phyloP scores from a whole-genome alignment of 352 stramenopile species.

The Globisporangium cederbergense region DNA sequence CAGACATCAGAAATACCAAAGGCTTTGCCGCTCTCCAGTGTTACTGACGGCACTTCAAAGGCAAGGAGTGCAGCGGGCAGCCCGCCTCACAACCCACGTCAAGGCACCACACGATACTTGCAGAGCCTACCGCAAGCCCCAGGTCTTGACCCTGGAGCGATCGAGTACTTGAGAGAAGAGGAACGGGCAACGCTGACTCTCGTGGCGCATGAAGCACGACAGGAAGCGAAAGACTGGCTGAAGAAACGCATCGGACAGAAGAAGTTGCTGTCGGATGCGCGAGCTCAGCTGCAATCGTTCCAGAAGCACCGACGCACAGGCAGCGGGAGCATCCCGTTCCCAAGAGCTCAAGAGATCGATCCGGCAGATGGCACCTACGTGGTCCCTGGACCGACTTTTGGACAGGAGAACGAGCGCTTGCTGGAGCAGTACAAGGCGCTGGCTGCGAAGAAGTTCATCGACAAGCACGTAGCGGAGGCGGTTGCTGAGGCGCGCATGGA shows the following conservation, averaged over 20 bases:
- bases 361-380: background rate
- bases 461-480: constrained; percentile 69
- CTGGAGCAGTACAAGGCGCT: constrained; percentile 48
- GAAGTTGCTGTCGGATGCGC: constrained; percentile 67
- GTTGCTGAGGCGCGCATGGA: constrained; percentile 54
- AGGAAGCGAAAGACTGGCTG: constrained; percentile 67
- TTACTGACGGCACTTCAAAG: background rate
- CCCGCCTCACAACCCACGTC: constrained; percentile 6
- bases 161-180: constrained; percentile 52
- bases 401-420: constrained; percentile 32
- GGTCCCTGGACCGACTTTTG: constrained; percentile 2
- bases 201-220: constrained; percentile 62
- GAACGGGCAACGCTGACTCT: constrained; percentile 62
- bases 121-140: constrained; percentile 26
- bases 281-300: constrained; percentile 45
- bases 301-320: constrained; percentile 40
- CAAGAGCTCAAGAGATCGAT: background rate
- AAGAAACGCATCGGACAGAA: constrained; percentile 73
- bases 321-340: constrained; percentile 32
- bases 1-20: background rate
- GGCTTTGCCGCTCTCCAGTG: background rate
- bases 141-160: constrained; percentile 24
- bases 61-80: constrained; percentile 7
- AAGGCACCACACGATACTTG: constrained; percentile 8
- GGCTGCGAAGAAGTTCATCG: constrained; percentile 62